These are phyloP conservation scores for Wickerhamiella kurtzmanii DNA, from an alignment of 805 yeast genomes.

Conservation along the genomic window DNA sequence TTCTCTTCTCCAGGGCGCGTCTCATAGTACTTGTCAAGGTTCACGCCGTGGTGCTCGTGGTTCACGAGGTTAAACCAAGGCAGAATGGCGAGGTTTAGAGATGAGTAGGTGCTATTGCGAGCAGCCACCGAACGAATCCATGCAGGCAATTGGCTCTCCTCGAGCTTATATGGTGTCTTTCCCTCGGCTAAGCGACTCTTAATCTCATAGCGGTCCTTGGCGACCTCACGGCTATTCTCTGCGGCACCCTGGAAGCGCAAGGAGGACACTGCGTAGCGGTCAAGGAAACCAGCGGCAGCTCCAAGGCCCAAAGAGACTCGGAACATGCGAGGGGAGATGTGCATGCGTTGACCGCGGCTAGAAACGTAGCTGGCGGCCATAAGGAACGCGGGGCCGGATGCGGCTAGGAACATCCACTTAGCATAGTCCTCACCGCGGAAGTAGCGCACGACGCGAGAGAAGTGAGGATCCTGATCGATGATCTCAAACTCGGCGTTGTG, in stretches of 20 bases:
- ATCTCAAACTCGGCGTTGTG: conserved; percentile 28
- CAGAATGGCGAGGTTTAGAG: conserved; percentile 41
- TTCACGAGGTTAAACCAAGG: conserved; percentile 76
- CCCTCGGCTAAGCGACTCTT: conserved; percentile 53
- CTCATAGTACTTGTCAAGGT: conserved; percentile 41
- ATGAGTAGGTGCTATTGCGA: conserved; percentile 64
- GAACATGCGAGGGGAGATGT: conserved; percentile 43
- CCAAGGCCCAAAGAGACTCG: conserved; percentile 55
- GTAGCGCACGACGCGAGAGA: conserved; percentile 55
- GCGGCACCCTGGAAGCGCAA: conserved; percentile 65
- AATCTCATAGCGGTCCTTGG: conserved; percentile 59
- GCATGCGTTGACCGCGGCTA: conserved; percentile 35
- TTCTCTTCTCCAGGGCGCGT: conserved; percentile 41
- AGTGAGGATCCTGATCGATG: conserved; percentile 72
- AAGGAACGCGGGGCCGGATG: conserved; percentile 36
- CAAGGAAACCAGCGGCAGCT: conserved; percentile 55
- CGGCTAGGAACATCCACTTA: conserved; percentile 35
- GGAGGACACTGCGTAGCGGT: conserved; percentile 53
- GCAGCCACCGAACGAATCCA: conserved; percentile 63
- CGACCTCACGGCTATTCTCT: conserved; percentile 61
- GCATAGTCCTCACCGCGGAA: conserved; percentile 56
- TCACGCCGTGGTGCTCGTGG: conserved; percentile 75
- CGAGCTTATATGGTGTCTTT: conserved; percentile 44
- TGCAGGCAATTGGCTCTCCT: conserved; percentile 42
- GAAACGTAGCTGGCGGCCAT: conserved; percentile 35